These are phyloP conservation scores for Podaxis rugospora DNA, from an alignment of 768 basidiomycete species.

Conservation along the genomic window DNA sequence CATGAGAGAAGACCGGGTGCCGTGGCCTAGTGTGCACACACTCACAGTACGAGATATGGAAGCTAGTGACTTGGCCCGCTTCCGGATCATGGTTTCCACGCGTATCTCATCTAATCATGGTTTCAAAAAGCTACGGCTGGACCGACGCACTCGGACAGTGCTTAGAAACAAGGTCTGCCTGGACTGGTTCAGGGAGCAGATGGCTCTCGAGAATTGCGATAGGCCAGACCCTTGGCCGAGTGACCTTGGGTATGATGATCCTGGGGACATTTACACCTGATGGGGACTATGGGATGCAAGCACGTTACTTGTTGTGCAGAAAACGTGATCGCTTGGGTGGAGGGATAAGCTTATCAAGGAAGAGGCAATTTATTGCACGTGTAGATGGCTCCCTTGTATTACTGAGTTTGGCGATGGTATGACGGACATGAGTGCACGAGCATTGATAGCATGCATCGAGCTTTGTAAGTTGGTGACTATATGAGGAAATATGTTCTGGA, in stretches of 20 bases:
- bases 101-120: slow-evolving; percentile 15
- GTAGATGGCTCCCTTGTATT: neutral
- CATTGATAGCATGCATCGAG: neutral
- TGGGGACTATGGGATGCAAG: slow-evolving; percentile 6
- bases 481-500: neutral
- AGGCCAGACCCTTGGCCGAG: slow-evolving; percentile 33
- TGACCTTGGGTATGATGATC: slow-evolving; percentile 34
- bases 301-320: neutral
- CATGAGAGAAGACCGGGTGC: neutral
- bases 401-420: neutral
- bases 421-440: neutral
- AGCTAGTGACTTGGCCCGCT: slow-evolving; percentile 23
- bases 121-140: slow-evolving; percentile 24
- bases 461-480: neutral
- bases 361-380: neutral
- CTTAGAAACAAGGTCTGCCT: slow-evolving; percentile 26
- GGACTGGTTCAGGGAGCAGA: slow-evolving; percentile 23
- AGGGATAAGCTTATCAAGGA: neutral
- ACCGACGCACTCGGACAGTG: slow-evolving; percentile 31
- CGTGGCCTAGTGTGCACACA: slow-evolving; percentile 32
- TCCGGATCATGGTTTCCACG: slow-evolving; percentile 26
- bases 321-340: neutral
- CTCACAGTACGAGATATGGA: slow-evolving; percentile 30
- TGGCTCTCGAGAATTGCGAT: slow-evolving; percentile 27
- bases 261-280: slow-evolving; percentile 20